Base-by-base conservation (phyloP, 202 grass and related monocot species). In the Setaria italica region DNA sequence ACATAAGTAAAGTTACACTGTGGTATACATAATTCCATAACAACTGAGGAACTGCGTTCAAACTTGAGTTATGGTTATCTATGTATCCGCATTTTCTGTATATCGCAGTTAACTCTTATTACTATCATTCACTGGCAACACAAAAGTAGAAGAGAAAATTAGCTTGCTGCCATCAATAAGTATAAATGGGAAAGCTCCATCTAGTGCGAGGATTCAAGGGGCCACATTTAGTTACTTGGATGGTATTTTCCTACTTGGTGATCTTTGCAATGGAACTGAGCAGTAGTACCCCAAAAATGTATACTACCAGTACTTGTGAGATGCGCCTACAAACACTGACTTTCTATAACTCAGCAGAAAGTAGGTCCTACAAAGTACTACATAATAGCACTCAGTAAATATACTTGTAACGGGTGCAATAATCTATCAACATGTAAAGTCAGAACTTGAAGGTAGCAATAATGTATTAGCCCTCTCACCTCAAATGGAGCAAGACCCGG, bases 401-500 rank as follows among this genome's bases (percentile, higher is more conserved):
- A 63, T 66, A 66, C 55, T 79, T 64, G 12, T 57, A 48, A 47
- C 43, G 46, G 53, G 51, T 35, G 53, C 29, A 73, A 37, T 37
- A 37, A 37, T 37, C 3, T 37, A 37, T 37, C 35, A 4, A 47
- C 64, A 30, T 66, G 66, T n/a, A 8, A 49, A 45, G 71, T 54
- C 17, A 64, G 39, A 59, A 81, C 12, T 57, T 46, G 56, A 32
- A n/a, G 62, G 12, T 1, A 60, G 46, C 11, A 42, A 59, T 51
- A 53, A 12, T 21, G 53, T 30, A 62, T 75, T 4, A 62, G 41
- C 30, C 67, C 29, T 65, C 85, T 85, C 81, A 96, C 97, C 97
- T 99, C 97, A 88, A 91, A 99, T 55, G 97, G 97, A 78, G 97
- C 90, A 32, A 97, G 90, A 56, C 72, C 74, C 59, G 77, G 43